Percentiles rank a stretch among this genome's conserved stretches.
Conservation (phyloP, 192 early-diverging fungal species). For the Coemansia sp. region DNA sequence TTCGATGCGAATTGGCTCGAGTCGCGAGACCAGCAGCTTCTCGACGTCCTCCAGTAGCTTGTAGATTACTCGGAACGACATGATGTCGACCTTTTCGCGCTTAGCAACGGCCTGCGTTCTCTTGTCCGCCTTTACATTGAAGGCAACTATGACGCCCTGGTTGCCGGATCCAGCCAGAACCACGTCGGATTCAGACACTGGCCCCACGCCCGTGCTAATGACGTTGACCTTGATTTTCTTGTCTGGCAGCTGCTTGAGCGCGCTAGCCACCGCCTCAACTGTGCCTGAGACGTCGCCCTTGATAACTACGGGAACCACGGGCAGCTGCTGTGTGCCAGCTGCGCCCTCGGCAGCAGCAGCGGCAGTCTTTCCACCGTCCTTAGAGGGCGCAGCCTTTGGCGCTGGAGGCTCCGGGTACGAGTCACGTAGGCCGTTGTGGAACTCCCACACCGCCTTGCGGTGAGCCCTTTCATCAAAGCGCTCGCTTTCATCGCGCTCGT, state of each 20-base stretch:
- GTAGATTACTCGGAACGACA: slow-evolving; percentile 86
- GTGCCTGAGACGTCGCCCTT: slow-evolving; percentile 91
- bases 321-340: neutral
- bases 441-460: slow-evolving; percentile 68
- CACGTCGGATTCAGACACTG: slow-evolving; percentile 86
- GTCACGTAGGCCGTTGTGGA: slow-evolving; percentile 63
- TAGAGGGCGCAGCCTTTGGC: slow-evolving; percentile 21
- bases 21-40: slow-evolving; percentile 67
- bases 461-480: slow-evolving; percentile 58
- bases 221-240: slow-evolving; percentile 77
- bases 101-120: slow-evolving; percentile 65
- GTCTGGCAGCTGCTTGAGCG: slow-evolving; percentile 73
- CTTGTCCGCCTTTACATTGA: slow-evolving; percentile 88
- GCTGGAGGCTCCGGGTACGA: slow-evolving; percentile 56
- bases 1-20: slow-evolving; percentile 77
- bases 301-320: slow-evolving; percentile 44
- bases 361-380: neutral
- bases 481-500: slow-evolving; percentile 59
- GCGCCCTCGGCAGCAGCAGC: neutral
- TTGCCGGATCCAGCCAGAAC: slow-evolving; percentile 64
- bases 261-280: slow-evolving; percentile 82
- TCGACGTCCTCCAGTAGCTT: slow-evolving; percentile 91
- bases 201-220: slow-evolving; percentile 80
- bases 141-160: slow-evolving; percentile 75
- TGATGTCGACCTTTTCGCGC: slow-evolving; percentile 65